Conservation (phyloP, 129 eudicot species). For the Arctium lappa region DNA sequence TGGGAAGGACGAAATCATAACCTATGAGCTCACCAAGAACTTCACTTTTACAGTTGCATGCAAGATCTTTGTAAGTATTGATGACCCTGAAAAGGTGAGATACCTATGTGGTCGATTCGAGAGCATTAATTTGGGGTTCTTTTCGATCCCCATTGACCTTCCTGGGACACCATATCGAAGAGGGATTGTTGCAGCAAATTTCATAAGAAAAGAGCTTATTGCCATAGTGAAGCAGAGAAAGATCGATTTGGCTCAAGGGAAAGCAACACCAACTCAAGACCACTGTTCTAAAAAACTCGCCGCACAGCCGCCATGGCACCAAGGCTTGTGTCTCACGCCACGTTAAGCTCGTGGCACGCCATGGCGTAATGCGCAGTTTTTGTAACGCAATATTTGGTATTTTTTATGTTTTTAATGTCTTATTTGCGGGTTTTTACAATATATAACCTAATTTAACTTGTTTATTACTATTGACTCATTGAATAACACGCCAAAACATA, state of each 20-base stretch:
- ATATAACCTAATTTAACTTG: no score
- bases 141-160: constrained; percentile 49
- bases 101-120: not conserved
- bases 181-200: constrained; percentile 43
- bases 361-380: no score
- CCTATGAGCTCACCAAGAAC: not conserved
- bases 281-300: no score
- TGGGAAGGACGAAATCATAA: not conserved
- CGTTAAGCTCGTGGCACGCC: no score
- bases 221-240: constrained; percentile 39
- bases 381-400: no score
- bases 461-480: no score
- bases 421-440: no score
- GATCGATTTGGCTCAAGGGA: constrained; percentile 35
- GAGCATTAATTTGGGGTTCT: constrained; percentile 31
- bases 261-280: constrained; percentile 36
- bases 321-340: no score
- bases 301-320: no score
- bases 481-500: no score
- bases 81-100: constrained; percentile 6
- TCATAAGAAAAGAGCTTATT: constrained; percentile 34
- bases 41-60: constrained; percentile 12
- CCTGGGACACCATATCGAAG: constrained; percentile 49
- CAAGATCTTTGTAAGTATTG: constrained; percentile 16
- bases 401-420: no score